Evolutionary conservation across 225 moss, liverwort and hornwort species (phyloP).

Genomic region (Sphagnum contortum): DNA sequence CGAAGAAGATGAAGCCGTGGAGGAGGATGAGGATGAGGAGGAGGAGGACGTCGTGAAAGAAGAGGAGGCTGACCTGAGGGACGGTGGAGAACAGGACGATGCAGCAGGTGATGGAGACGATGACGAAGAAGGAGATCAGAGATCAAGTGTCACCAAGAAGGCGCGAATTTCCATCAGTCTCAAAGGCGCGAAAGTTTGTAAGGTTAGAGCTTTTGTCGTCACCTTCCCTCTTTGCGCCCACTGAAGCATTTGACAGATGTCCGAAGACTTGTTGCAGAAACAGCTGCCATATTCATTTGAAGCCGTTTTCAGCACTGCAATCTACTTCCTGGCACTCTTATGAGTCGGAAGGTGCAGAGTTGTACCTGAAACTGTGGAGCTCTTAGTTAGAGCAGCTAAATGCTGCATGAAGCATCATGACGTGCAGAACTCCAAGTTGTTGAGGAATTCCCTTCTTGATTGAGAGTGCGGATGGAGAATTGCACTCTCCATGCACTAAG

Average conservation of each 20-base stretch:
- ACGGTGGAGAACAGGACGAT: slow-evolving; percentile 5
- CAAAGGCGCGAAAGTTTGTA: slow-evolving; percentile 39
- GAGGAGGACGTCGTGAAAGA: slow-evolving; percentile 18
- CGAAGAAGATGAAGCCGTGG: slow-evolving; percentile 24
- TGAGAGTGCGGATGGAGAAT: too few species aligned
- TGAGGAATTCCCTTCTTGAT: too few species aligned
- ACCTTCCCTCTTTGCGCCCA: too few species aligned
- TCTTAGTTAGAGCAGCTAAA: not conserved
- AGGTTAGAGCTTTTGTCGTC: slow-evolving; percentile 22
- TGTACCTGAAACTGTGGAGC: not conserved
- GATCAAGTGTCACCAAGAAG: slow-evolving; percentile 12
- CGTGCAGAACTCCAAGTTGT: too few species aligned
- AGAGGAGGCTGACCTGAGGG: slow-evolving; percentile 11
- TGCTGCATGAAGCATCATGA: too few species aligned
- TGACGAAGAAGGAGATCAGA: slow-evolving; percentile 8
- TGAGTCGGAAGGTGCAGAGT: not conserved
- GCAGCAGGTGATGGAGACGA: slow-evolving; percentile 5
- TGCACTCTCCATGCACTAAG: not conserved
- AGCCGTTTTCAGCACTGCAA: not conserved
- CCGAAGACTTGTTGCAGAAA: not conserved
- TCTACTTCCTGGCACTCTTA: too few species aligned
- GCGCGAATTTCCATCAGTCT: slow-evolving; percentile 53
- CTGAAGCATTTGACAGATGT: not conserved
- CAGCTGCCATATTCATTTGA: not conserved
- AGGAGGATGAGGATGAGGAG: slow-evolving; percentile 35